Percentiles rank a stretch among this genome's conserved stretches.
These are phyloP conservation scores for Geosmithia morbida DNA, from an alignment of 2,329 filamentous ascomycete genomes.

Conservation along the genomic window DNA sequence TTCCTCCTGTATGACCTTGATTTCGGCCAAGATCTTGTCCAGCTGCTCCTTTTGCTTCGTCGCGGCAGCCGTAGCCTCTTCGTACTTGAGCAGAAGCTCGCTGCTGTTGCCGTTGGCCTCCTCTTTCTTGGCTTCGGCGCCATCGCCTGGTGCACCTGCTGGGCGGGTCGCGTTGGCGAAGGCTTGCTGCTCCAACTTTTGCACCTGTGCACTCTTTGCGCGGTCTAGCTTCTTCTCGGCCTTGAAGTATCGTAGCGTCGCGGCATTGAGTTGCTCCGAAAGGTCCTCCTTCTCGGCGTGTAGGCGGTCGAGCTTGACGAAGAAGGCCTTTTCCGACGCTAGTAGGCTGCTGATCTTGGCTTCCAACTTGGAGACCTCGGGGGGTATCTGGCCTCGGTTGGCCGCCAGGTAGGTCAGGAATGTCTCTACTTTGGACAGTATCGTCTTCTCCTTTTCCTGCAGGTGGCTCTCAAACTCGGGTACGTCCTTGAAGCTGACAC, in stretches of 20 bases:
- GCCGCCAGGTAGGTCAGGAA: constrained; percentile 46
- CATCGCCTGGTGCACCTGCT: constrained; percentile 19
- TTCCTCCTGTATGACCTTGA: constrained; percentile 60
- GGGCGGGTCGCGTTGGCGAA: constrained; percentile 50
- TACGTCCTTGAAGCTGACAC: constrained; percentile 46
- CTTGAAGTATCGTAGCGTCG: constrained; percentile 82
- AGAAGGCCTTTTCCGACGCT: constrained; percentile 68
- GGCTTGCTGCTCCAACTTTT: constrained; percentile 84
- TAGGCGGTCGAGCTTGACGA: constrained; percentile 61
- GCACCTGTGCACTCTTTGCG: constrained; percentile 74
- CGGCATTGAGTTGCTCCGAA: constrained; percentile 74
- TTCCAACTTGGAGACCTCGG: constrained; percentile 61
- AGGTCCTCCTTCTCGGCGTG: constrained; percentile 70
- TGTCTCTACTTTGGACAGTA: constrained; percentile 58
- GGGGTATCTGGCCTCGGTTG: constrained; percentile 38
- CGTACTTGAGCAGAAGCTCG: constrained; percentile 61
- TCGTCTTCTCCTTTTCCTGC: constrained; percentile 57
- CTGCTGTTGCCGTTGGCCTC: constrained; percentile 36
- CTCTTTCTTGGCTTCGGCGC: constrained; percentile 25
- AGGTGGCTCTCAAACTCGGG: constrained; percentile 73
- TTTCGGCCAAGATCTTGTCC: constrained; percentile 63
- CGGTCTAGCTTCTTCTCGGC: constrained; percentile 92
- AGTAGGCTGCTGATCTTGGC: constrained; percentile 60
- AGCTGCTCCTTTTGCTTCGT: constrained; percentile 83
- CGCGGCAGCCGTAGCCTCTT: constrained; percentile 62